A percentile compares a stretch with the other conserved stretches of the same genome.
These are phyloP conservation scores for Hyphopichia burtonii DNA, from an alignment of 1,139 yeast genomes.

Conservation along the genomic window DNA sequence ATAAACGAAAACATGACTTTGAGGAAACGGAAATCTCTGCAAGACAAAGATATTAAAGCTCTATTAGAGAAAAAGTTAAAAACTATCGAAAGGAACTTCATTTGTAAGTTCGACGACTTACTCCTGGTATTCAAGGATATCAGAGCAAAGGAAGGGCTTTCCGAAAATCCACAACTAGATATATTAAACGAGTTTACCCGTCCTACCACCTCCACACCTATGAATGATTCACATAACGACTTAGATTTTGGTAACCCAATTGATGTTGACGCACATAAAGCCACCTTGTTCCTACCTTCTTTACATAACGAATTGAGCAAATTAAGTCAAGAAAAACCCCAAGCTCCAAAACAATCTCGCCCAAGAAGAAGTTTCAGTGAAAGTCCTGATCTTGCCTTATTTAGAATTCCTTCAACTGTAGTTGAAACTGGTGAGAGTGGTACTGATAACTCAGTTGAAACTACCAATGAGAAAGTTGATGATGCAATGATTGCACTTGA, in stretches of 20 bases:
- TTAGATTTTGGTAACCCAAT: not conserved
- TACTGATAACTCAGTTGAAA: not conserved
- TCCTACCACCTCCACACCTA: slow-evolving; percentile 22
- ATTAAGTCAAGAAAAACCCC: not conserved
- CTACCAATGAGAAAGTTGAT: not conserved
- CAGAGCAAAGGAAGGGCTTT: slow-evolving; percentile 17
- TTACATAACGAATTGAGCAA: slow-evolving; percentile 1
- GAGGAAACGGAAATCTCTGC: slow-evolving; percentile 15
- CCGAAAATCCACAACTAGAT: slow-evolving; percentile 17
- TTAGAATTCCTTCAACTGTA: not conserved
- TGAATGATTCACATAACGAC: slow-evolving; percentile 8
- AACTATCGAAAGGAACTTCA: slow-evolving; percentile 38
- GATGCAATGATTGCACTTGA: slow-evolving; percentile 1
- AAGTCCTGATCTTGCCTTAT: not conserved
- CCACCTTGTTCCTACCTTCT: slow-evolving; percentile 2
- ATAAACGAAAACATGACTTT: slow-evolving; percentile 46
- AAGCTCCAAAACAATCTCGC: not conserved
- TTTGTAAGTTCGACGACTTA: slow-evolving; percentile 45
- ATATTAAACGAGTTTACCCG: slow-evolving; percentile 10
- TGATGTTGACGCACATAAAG: not conserved
- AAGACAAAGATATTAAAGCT: slow-evolving; percentile 7
- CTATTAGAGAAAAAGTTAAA: slow-evolving; percentile 15
- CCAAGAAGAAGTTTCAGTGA: not conserved
- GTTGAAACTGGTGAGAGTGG: slow-evolving; percentile 1
- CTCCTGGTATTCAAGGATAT: slow-evolving; percentile 15